These are phyloP conservation scores for Alnus glutinosa DNA, from an alignment of 306 rosid species.

Conservation along the genomic window DNA sequence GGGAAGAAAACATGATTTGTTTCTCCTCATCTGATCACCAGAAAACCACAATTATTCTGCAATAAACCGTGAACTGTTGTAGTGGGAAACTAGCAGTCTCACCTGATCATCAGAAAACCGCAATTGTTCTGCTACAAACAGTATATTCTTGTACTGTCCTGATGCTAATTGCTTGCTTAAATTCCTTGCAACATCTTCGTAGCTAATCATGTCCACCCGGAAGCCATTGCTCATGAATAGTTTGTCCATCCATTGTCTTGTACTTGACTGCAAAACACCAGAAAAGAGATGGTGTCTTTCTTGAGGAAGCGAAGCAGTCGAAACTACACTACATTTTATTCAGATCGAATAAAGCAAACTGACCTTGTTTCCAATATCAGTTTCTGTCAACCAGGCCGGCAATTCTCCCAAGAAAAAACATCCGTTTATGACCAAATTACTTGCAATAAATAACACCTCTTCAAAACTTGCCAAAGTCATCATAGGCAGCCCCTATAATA, in stretches of 20 bases:
- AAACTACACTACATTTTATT: not conserved
- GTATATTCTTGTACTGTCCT: slow-evolving; percentile 35
- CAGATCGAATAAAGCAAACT: slow-evolving; percentile 26
- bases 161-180: slow-evolving; percentile 47
- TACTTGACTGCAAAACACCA: slow-evolving; percentile 42
- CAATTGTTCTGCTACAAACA: slow-evolving; percentile 73
- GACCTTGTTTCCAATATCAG: slow-evolving; percentile 52
- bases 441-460: slow-evolving; percentile 49
- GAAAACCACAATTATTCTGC: not conserved
- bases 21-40: not conserved
- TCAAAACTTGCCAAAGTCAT: slow-evolving; percentile 57
- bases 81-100: slow-evolving; percentile 1
- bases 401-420: slow-evolving; percentile 63
- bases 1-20: not conserved
- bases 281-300: slow-evolving; percentile 15
- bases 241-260: slow-evolving; percentile 59
- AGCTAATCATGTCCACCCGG: slow-evolving; percentile 53
- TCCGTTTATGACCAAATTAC: slow-evolving; percentile 69
- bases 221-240: slow-evolving; percentile 74
- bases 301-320: slow-evolving; percentile 7
- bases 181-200: slow-evolving; percentile 49
- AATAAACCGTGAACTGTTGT: not conserved
- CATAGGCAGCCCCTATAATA: slow-evolving; percentile 62
- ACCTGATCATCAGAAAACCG: slow-evolving; percentile 76
- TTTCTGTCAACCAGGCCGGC: slow-evolving; percentile 60